A percentile compares a stretch with the other conserved stretches of the same genome.
Evolutionary conservation across 495 filamentous ascomycete species (phyloP).

Genomic region (Polyplosphaeria fusca): DNA sequence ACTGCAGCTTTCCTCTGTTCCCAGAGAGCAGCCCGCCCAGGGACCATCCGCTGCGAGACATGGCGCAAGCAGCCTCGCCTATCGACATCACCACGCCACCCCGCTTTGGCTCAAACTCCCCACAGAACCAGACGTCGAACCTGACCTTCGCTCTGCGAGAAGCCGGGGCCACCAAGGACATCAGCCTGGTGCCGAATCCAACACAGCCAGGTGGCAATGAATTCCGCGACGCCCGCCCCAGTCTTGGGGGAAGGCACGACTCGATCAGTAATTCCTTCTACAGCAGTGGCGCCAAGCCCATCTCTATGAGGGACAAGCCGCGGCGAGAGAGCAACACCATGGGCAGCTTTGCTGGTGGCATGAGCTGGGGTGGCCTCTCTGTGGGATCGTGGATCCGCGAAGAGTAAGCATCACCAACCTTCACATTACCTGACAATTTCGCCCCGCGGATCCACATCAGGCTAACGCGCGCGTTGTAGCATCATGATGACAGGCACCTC

Average conservation of each 20-base stretch:
- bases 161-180: slow-evolving; percentile 38
- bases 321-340: slow-evolving; percentile 76
- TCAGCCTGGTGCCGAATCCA: slow-evolving; percentile 31
- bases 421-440: not conserved
- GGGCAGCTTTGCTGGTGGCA: slow-evolving; percentile 80
- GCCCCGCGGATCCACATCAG: not conserved
- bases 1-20: slow-evolving; percentile 49
- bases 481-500: slow-evolving; percentile 97
- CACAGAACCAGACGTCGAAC: slow-evolving; percentile 61
- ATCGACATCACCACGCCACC: slow-evolving; percentile 61
- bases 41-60: slow-evolving; percentile 31
- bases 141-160: slow-evolving; percentile 60
- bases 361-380: slow-evolving; percentile 97
- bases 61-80: slow-evolving; percentile 55
- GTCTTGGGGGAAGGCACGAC: slow-evolving; percentile 66
- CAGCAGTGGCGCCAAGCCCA: slow-evolving; percentile 77
- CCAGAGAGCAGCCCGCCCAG: slow-evolving; percentile 35
- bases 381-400: slow-evolving; percentile 96
- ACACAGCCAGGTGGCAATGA: slow-evolving; percentile 40
- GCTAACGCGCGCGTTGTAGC: slow-evolving; percentile 49
- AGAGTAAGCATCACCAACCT: slow-evolving; percentile 68
- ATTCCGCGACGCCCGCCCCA: slow-evolving; percentile 48
- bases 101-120: slow-evolving; percentile 60
- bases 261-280: slow-evolving; percentile 64
- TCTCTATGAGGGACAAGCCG: slow-evolving; percentile 72